Evolutionary conservation across 257 asterid species (phyloP).

Genomic region (Catharanthus roseus): DNA sequence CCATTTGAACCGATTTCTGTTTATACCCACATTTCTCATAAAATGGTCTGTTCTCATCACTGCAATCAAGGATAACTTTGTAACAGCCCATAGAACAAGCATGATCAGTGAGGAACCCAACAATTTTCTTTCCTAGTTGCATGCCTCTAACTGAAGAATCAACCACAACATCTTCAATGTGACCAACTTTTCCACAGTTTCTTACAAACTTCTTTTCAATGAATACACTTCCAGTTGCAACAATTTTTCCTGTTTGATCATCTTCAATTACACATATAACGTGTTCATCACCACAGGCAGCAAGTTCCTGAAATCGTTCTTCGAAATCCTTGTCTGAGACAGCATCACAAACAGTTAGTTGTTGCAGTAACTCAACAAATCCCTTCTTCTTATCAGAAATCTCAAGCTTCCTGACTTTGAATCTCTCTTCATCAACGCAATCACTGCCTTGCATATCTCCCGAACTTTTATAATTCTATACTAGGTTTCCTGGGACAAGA

Average conservation of each 20-base stretch:
- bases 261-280: constrained; percentile 65
- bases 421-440: constrained; percentile 29
- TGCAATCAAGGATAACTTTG: constrained; percentile 86
- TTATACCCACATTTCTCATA: constrained; percentile 87
- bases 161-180: constrained; percentile 89
- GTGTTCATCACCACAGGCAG: constrained; percentile 56
- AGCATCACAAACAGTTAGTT: constrained; percentile 59
- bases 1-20: constrained; percentile 76
- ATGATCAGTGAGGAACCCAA: constrained; percentile 61
- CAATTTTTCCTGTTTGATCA: constrained; percentile 38
- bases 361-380: constrained; percentile 56
- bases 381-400: constrained; percentile 64
- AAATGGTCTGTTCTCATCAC: constrained; percentile 46
- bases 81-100: constrained; percentile 68
- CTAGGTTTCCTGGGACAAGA: neutral
- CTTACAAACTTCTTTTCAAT: constrained; percentile 69
- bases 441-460: constrained; percentile 28
- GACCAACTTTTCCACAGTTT: constrained; percentile 77
- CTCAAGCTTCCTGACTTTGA: constrained; percentile 54
- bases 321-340: constrained; percentile 53
- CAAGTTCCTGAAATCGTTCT: constrained; percentile 44
- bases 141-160: constrained; percentile 63
- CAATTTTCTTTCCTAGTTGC: constrained; percentile 65
- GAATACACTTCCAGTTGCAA: constrained; percentile 74
- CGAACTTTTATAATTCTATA: neutral